A percentile compares a stretch with the other conserved stretches of the same genome.
Conservation (phyloP, 495 filamentous ascomycete genomes). For the Sphaerosporella brunnea region DNA sequence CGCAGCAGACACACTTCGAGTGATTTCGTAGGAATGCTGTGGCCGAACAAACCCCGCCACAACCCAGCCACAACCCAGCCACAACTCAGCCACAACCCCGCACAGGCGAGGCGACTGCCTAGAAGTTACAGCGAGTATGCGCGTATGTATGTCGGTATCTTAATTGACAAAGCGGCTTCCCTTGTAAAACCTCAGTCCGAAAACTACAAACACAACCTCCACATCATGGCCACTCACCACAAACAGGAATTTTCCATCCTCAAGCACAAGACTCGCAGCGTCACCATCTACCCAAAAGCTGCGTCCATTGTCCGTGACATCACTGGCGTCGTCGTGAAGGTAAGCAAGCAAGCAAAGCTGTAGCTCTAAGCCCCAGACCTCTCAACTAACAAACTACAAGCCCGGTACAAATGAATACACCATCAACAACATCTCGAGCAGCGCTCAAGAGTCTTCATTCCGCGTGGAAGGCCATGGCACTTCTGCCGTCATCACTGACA, state of each 20-base stretch:
- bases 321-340: conserved; percentile 40
- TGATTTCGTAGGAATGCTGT: too few species aligned
- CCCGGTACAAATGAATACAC: conserved; percentile 46
- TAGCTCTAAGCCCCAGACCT: not conserved
- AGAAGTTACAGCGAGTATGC: too few species aligned
- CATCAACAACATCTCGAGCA: conserved; percentile 45
- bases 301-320: conserved; percentile 49
- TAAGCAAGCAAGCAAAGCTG: conserved; percentile 14
- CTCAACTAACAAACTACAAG: conserved; percentile 9
- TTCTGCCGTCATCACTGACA: conserved; percentile 46
- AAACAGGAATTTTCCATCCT: conserved; percentile 33
- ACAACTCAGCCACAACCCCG: too few species aligned
- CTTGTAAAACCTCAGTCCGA: too few species aligned
- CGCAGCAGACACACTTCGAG: too few species aligned
- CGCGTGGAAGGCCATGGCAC: conserved; percentile 47
- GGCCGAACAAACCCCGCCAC: not conserved
- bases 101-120: too few species aligned
- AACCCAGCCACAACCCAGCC: conserved; percentile 3
- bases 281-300: conserved; percentile 43
- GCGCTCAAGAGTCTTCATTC: conserved; percentile 47
- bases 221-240: not conserved
- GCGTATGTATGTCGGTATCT: too few species aligned
- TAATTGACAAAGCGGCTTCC: too few species aligned
- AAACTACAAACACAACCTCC: too few species aligned
- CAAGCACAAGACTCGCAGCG: conserved; percentile 39